Evolutionary conservation across 331 rosid species (phyloP).

Genomic region (Dryas integrifolia): DNA sequence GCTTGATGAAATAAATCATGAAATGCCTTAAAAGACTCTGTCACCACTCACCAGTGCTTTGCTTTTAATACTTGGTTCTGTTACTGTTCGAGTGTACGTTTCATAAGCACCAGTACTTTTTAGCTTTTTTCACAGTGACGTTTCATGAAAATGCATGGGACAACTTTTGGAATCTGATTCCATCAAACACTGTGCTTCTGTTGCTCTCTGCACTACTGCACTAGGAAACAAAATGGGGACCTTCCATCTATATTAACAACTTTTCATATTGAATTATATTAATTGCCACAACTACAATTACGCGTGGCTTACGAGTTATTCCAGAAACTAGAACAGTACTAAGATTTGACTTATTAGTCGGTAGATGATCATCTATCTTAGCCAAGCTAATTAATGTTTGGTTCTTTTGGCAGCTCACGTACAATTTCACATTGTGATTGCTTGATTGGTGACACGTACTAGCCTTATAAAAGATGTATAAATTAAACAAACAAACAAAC

Average conservation of each 20-base stretch:
- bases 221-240: slow-evolving; percentile 9
- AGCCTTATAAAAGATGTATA: background rate
- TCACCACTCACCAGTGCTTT: no score
- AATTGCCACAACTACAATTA: background rate
- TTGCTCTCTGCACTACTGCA: background rate
- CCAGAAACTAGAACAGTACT: slow-evolving; percentile 6
- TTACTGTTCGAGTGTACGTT: no score
- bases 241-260: background rate
- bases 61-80: no score
- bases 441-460: background rate
- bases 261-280: background rate
- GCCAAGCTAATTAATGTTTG: no score
- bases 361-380: background rate
- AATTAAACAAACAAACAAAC: background rate
- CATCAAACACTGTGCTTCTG: background rate
- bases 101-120: no score
- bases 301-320: background rate
- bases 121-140: background rate
- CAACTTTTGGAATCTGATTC: slow-evolving; percentile 15
- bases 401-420: background rate
- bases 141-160: background rate
- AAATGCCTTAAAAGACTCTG: no score
- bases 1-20: no score
- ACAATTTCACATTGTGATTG: background rate
- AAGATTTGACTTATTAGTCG: background rate